Evolutionary conservation across 495 filamentous ascomycete genomes (phyloP).

Genomic region (Cercophora samala): DNA sequence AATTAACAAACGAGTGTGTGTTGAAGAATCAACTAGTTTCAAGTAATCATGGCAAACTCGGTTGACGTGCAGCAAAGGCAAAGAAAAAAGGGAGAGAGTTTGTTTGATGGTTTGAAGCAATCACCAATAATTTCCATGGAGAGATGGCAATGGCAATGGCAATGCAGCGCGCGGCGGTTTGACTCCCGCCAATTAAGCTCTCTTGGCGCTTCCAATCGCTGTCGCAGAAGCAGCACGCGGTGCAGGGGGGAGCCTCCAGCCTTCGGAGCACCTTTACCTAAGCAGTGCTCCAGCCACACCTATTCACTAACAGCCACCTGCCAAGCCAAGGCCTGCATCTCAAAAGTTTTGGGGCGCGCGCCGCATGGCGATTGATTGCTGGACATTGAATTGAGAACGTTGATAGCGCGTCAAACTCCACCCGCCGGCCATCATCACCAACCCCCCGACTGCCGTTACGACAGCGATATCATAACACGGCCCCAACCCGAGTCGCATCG

Average conservation of each 20-base stretch:
- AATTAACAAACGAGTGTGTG: slow-evolving; percentile 9
- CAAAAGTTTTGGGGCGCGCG: slow-evolving; percentile 17
- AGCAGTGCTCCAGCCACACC: slow-evolving; percentile 8
- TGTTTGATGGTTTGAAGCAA: not conserved
- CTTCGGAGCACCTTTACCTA: not conserved
- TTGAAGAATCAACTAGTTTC: not conserved
- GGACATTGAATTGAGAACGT: not conserved
- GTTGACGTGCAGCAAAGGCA: not conserved
- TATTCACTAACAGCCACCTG: too few species aligned
- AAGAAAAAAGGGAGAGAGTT: not conserved
- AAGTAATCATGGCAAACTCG: slow-evolving; percentile 18
- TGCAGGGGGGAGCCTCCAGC: not conserved
- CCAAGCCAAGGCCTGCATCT: slow-evolving; percentile 7
- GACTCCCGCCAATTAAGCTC: slow-evolving; percentile 17
- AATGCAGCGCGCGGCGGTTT: not conserved
- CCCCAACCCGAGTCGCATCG: not conserved
- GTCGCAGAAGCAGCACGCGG: slow-evolving; percentile 14
- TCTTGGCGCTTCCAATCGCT: slow-evolving; percentile 22
- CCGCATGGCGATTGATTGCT: slow-evolving; percentile 2
- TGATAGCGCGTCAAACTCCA: slow-evolving; percentile 3
- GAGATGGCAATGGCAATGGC: not conserved
- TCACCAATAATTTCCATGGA: not conserved
- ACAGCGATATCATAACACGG: not conserved
- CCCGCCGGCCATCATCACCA: not conserved
- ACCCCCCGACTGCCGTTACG: not conserved